Conservation (phyloP, 257 asterid species). For the Primulina eburnea region DNA sequence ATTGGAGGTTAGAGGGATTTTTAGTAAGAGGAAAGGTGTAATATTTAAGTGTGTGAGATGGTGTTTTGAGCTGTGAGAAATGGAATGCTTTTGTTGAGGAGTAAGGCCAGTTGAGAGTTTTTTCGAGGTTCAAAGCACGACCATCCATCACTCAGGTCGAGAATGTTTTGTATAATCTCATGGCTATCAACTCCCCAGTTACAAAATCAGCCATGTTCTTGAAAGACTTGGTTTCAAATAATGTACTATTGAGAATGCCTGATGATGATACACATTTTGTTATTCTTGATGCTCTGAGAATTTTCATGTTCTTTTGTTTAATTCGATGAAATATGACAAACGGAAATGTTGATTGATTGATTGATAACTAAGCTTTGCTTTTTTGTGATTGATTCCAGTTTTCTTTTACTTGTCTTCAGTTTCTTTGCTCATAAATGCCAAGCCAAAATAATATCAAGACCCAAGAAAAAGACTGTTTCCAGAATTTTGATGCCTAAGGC, state of each 20-base stretch:
- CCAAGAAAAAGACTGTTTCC: background rate
- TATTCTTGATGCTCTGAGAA: background rate
- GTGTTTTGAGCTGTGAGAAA: slow-evolving; percentile 78
- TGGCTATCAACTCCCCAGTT: slow-evolving; percentile 87
- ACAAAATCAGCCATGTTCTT: slow-evolving; percentile 74
- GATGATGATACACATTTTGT: background rate
- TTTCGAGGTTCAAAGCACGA: slow-evolving; percentile 51
- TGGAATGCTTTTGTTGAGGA: slow-evolving; percentile 83
- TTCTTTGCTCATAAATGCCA: background rate
- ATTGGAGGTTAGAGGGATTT: slow-evolving; percentile 77
- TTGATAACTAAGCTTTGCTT: background rate
- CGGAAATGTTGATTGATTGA: background rate
- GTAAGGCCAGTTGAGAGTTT: slow-evolving; percentile 54
- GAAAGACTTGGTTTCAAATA: slow-evolving; percentile 57
- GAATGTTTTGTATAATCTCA: slow-evolving; percentile 73
- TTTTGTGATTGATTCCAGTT: background rate
- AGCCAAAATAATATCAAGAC: background rate
- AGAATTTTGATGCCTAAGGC: background rate
- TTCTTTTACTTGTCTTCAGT: background rate
- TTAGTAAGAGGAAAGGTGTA: slow-evolving; percentile 72
- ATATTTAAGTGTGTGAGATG: slow-evolving; percentile 70
- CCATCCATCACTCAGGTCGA: slow-evolving; percentile 71
- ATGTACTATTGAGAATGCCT: slow-evolving; percentile 7
- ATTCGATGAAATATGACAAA: background rate
- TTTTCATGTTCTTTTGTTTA: background rate